Percentiles rank a stretch among this genome's conserved stretches.
Conservation (phyloP, 192 early-diverging fungal species). For the Coemansia guatemalensis region DNA sequence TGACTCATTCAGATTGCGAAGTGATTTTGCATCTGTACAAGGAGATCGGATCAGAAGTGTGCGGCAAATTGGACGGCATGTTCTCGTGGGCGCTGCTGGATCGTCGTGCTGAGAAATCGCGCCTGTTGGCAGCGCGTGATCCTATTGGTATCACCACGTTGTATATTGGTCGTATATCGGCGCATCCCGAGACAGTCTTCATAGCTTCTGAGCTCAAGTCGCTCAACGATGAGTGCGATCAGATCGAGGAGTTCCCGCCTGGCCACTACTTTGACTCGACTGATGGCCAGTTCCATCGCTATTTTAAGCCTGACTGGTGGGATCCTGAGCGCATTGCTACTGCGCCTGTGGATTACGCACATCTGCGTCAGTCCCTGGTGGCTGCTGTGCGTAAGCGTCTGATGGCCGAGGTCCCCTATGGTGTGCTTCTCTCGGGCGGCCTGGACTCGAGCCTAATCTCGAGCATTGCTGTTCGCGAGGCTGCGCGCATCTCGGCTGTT, state of each 20-base stretch:
- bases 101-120: slow-evolving; percentile 64
- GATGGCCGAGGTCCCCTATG: slow-evolving; percentile 98
- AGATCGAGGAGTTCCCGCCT: slow-evolving; percentile 96
- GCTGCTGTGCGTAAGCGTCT: slow-evolving; percentile 91
- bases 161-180: slow-evolving; percentile 87
- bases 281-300: slow-evolving; percentile 75
- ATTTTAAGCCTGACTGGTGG: slow-evolving; percentile 94
- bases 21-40: slow-evolving; percentile 92
- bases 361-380: slow-evolving; percentile 78
- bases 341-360: slow-evolving; percentile 57
- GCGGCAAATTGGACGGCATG: slow-evolving; percentile 92
- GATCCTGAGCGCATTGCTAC: slow-evolving; percentile 44
- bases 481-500: slow-evolving; percentile 63
- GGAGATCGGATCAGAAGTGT: slow-evolving; percentile 79
- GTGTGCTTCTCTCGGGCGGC: slow-evolving; percentile 93
- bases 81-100: slow-evolving; percentile 95
- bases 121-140: slow-evolving; percentile 91
- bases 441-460: slow-evolving; percentile 96
- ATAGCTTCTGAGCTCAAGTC: slow-evolving; percentile 96
- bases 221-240: slow-evolving; percentile 95
- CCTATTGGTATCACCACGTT: slow-evolving; percentile 98
- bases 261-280: slow-evolving; percentile 88
- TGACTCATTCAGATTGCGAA: slow-evolving; percentile 98
- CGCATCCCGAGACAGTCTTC: slow-evolving; percentile 84
- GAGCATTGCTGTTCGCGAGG: slow-evolving; percentile 86